Percentiles rank a stretch among this genome's conserved stretches.
These are phyloP conservation scores for Hanseniaspora clermontiae DNA, from an alignment of 805 yeast species.

Conservation along the genomic window DNA sequence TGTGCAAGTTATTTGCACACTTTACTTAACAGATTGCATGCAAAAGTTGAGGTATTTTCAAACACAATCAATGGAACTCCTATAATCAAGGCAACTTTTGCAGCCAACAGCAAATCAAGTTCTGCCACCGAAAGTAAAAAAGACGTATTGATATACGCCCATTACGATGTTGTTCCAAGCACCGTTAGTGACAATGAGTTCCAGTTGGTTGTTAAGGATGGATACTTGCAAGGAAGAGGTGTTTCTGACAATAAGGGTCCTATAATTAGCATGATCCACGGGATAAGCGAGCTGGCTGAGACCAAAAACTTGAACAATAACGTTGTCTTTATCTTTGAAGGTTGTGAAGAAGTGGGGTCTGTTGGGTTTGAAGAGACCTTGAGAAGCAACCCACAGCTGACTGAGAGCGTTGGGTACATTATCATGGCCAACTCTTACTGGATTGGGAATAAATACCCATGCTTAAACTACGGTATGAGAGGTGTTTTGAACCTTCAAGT, in stretches of 20 bases:
- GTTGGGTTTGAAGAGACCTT: conserved; percentile 67
- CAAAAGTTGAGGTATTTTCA: conserved; percentile 4
- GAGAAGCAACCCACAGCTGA: conserved; percentile 42
- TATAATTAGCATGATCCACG: conserved; percentile 67
- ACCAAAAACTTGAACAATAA: conserved; percentile 47
- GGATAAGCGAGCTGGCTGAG: conserved; percentile 60
- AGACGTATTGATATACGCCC: conserved; percentile 73
- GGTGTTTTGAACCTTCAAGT: conserved; percentile 80
- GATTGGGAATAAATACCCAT: conserved; percentile 81
- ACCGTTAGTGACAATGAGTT: conserved; percentile 78
- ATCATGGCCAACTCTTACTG: conserved; percentile 84
- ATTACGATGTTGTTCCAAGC: conserved; percentile 73
- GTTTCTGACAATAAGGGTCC: conserved; percentile 95
- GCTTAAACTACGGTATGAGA: conserved; percentile 85
- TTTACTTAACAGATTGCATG: conserved; percentile 57
- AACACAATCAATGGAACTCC: conserved; percentile 54
- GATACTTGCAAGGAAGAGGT: conserved; percentile 83
- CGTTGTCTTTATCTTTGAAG: conserved; percentile 75
- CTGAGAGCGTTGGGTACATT: conserved; percentile 71
- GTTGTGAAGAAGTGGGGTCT: conserved; percentile 92
- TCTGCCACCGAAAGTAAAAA: background rate
- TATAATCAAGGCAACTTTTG: conserved; percentile 62
- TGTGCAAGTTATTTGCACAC: conserved; percentile 68
- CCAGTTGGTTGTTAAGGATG: conserved; percentile 59
- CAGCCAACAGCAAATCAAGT: conserved; percentile 27